Evolutionary conservation across 768 basidiomycete genomes (phyloP).

Genomic region (Candolleomyces efflorescens): DNA sequence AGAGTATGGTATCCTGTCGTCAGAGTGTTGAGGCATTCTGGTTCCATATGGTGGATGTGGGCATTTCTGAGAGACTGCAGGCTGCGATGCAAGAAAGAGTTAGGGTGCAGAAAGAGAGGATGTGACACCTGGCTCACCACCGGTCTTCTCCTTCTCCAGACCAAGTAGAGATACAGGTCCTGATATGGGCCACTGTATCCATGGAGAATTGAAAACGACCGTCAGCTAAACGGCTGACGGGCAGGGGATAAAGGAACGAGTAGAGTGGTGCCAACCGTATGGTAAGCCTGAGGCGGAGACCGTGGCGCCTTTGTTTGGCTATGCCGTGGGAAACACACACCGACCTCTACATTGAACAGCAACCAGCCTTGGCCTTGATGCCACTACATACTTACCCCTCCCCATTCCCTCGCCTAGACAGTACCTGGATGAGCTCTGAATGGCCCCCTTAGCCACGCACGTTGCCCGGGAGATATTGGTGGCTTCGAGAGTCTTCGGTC

Average conservation of each 20-base stretch:
- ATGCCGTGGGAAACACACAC: background rate
- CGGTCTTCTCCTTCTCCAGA: conserved; percentile 53
- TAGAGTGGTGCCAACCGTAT: conserved; percentile 2
- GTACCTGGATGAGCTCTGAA: no score
- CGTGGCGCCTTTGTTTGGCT: background rate
- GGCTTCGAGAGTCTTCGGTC: no score
- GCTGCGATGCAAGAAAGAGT: conserved; percentile 41
- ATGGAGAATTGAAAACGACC: conserved; percentile 26
- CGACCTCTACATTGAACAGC: no score
- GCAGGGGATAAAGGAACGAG: background rate
- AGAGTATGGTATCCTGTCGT: conserved; percentile 69
- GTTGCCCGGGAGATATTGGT: no score
- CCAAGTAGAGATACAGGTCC: conserved; percentile 50
- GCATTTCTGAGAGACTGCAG: conserved; percentile 55
- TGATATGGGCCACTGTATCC: conserved; percentile 57
- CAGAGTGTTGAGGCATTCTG: conserved; percentile 49
- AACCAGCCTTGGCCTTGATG: no score
- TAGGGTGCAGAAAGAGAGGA: conserved; percentile 9
- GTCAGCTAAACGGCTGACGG: background rate
- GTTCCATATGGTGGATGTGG: conserved; percentile 56
- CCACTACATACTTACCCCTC: no score
- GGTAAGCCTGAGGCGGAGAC: background rate
- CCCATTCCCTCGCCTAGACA: no score
- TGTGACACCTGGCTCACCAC: conserved; percentile 39
- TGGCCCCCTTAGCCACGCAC: no score